Conservation (phyloP, 768 basidiomycete genomes). For the Roridomyces roridus region DNA sequence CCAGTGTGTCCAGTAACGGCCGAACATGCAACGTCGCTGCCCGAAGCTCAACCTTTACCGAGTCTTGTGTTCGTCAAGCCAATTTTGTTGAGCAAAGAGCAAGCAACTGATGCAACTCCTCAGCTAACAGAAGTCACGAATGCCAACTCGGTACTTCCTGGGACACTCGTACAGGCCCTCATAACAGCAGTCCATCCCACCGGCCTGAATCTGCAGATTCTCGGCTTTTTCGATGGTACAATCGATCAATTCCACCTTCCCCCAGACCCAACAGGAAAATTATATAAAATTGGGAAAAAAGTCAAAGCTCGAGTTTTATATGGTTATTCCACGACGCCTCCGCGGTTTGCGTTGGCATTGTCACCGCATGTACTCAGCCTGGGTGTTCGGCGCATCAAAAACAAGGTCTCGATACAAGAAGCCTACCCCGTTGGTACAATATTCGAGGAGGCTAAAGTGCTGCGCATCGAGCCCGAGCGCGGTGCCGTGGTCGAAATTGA, state of each 20-base stretch:
- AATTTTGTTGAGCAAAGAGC: neutral
- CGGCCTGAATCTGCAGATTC: conserved; percentile 87
- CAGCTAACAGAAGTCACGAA: conserved; percentile 81
- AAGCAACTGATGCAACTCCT: neutral
- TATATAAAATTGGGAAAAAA: conserved; percentile 71
- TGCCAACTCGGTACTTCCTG: conserved; percentile 85
- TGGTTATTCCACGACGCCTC: conserved; percentile 75
- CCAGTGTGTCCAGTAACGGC: conserved; percentile 74
- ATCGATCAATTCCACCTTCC: conserved; percentile 82
- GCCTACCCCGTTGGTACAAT: conserved; percentile 77
- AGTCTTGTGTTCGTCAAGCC: conserved; percentile 56
- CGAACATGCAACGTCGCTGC: conserved; percentile 76
- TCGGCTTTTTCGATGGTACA: conserved; percentile 93
- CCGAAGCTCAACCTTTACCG: conserved; percentile 53
- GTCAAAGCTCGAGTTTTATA: conserved; percentile 88
- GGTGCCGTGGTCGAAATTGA: conserved; percentile 77
- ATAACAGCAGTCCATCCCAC: conserved; percentile 76
- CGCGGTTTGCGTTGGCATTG: conserved; percentile 83
- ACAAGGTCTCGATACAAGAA: conserved; percentile 46
- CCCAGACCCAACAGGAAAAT: conserved; percentile 44
- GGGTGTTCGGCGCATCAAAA: conserved; percentile 41
- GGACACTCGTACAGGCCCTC: conserved; percentile 79
- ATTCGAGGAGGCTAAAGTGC: conserved; percentile 76
- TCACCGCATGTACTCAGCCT: conserved; percentile 74
- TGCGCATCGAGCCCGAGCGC: conserved; percentile 78